Evolutionary conservation across 2,329 filamentous ascomycete species (phyloP), one percentile per base, ranked within the genome.

Genomic region (Aspergillus amoenus): DNA sequence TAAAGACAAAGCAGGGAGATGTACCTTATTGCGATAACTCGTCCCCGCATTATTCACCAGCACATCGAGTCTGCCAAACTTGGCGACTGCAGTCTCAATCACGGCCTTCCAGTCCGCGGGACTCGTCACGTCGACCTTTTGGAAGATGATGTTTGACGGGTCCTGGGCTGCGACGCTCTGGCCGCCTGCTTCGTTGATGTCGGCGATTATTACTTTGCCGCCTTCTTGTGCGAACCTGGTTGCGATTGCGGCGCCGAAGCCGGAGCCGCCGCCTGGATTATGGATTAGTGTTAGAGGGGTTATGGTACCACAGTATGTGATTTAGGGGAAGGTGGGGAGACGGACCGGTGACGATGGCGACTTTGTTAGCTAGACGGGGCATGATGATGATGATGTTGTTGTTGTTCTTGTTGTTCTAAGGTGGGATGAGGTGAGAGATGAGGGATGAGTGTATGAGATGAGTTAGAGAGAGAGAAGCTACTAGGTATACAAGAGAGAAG

Each of bases 31-130:
- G 52, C 66, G 66, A 66, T 73, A 76, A 15, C 67, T 68, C 15
- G 70, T 76, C 12, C 79, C 79, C 7, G 78, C 78, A 67, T 81
- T 81, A 57, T 81, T 81, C 42, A 81, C 71, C 48, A 81, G 61
- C 15, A 78, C 68, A 65, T 80, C 75, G 51, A 81, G 60, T 21
- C 67, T 62, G 1, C 72, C 71, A 32, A 69, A 68, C 42, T 66
- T 67, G 4, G 65, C 50, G 24, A 78, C 63, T 0, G 68, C 64
- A 27, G 68, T 17, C 3, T 71, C 66, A n/a, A 72, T 59, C 7
- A 70, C 64, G 1, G 61, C 56, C 32, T 65, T 67, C 75, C 74
- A 76, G 45, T 75, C 72, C 2, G 57, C 56, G 6, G 57, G 62
- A 5, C 66, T 69, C 30, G 71, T 73, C 2, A 76, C 73, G 48